Evolutionary conservation across 345 rosid species (phyloP).

Genomic region (Moricandia moricandioides): DNA sequence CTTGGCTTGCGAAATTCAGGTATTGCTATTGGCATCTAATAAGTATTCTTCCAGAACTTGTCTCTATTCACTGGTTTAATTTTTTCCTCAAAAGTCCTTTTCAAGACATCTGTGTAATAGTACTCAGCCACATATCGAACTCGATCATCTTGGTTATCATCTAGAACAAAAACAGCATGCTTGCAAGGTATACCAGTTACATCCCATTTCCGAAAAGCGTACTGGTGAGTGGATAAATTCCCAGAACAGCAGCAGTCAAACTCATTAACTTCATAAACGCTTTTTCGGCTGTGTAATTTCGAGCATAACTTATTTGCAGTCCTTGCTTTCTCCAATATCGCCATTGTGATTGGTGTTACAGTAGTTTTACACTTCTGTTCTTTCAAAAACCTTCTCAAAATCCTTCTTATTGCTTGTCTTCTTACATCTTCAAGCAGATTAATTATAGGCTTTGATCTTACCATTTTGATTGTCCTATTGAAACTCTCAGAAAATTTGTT

Average conservation of each 20-base stretch:
- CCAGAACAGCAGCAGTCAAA: neutral
- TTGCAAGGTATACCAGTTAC: neutral
- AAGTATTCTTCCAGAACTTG: neutral
- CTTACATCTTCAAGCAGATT: neutral
- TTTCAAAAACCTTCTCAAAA: neutral
- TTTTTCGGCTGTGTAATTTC: neutral
- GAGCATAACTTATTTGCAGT: neutral
- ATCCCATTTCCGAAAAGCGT: neutral
- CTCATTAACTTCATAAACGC: neutral
- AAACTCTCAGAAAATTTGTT: neutral
- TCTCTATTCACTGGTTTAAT: neutral
- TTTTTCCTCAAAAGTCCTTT: neutral
- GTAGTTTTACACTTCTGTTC: neutral
- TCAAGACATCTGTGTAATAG: neutral
- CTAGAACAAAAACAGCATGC: neutral
- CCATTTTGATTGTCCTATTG: neutral
- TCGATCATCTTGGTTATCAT: neutral
- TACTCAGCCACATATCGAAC: neutral
- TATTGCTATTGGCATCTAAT: neutral
- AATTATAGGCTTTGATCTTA: neutral
- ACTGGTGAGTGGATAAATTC: neutral
- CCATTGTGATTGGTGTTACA: neutral
- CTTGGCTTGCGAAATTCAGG: neutral
- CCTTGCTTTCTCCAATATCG: neutral
- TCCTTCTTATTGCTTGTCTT: neutral